These are phyloP conservation scores for Candida sp. DNA, from an alignment of 1,139 yeast species.

Conservation along the genomic window DNA sequence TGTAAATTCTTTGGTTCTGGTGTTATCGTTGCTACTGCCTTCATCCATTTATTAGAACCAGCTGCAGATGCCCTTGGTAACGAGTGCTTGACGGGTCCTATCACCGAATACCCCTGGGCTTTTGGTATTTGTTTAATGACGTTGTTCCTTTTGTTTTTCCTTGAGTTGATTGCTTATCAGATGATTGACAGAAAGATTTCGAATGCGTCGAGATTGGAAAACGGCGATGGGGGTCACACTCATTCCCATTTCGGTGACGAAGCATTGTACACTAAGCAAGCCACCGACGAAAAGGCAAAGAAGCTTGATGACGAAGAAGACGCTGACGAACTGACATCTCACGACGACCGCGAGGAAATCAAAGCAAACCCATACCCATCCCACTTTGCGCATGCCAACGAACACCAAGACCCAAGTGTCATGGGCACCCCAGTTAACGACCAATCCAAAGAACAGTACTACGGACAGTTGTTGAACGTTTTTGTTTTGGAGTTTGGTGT, in stretches of 20 bases:
- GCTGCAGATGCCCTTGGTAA: slow-evolving; percentile 55
- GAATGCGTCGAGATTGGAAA: slow-evolving; percentile 9
- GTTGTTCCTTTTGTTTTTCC: slow-evolving; percentile 48
- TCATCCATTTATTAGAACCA: slow-evolving; percentile 83
- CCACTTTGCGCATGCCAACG: slow-evolving; percentile 53
- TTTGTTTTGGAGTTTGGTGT: slow-evolving; percentile 80
- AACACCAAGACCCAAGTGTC: slow-evolving; percentile 59
- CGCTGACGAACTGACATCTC: slow-evolving; percentile 10
- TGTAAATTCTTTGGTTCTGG: slow-evolving; percentile 93
- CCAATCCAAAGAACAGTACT: slow-evolving; percentile 40
- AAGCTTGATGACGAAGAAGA: slow-evolving; percentile 24
- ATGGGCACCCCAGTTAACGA: slow-evolving; percentile 44
- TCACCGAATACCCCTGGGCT: slow-evolving; percentile 44
- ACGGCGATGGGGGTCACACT: slow-evolving; percentile 37
- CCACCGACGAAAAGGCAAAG: slow-evolving; percentile 22
- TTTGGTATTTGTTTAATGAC: slow-evolving; percentile 45
- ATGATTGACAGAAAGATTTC: slow-evolving; percentile 44
- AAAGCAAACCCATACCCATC: slow-evolving; percentile 31
- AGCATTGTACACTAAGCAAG: slow-evolving; percentile 29
- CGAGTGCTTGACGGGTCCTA: slow-evolving; percentile 40
- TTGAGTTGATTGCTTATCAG: slow-evolving; percentile 60
- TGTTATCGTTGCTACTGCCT: slow-evolving; percentile 89
- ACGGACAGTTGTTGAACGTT: slow-evolving; percentile 49
- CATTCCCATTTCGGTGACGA: slow-evolving; percentile 59
- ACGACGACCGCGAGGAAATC: slow-evolving; percentile 18